phyloP scores from a whole-genome alignment of 192 early-diverging fungal species.

The Coemansia reversa region DNA sequence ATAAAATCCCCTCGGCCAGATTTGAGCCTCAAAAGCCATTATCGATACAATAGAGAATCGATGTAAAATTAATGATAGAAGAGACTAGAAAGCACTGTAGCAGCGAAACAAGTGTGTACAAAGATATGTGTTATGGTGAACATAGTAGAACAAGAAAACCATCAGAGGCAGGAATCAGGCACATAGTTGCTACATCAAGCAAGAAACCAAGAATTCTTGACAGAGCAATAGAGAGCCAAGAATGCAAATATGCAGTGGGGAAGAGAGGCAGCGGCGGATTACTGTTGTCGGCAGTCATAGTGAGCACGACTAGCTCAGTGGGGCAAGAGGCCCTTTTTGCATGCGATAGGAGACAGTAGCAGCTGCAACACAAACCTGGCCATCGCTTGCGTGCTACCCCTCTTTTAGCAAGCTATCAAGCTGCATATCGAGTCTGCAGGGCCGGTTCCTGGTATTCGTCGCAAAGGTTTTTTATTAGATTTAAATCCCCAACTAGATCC shows the following conservation, averaged over 20 bases:
- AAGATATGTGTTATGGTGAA: background rate
- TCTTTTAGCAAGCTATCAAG: background rate
- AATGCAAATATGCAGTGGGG: background rate
- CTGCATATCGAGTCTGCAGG: background rate
- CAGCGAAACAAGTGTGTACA: background rate
- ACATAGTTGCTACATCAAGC: background rate
- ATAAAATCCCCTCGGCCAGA: background rate
- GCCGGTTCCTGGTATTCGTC: background rate
- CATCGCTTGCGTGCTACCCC: background rate
- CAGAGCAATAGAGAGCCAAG: background rate
- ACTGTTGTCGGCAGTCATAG: background rate
- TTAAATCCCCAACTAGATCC: background rate
- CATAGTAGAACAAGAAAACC: background rate
- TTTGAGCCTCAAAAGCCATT: conserved; percentile 10
- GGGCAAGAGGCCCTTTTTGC: background rate
- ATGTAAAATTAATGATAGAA: background rate
- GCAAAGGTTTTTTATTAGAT: background rate
- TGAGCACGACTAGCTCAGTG: background rate
- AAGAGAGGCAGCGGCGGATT: background rate
- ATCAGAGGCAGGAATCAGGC: background rate
- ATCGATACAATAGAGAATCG: conserved; percentile 7
- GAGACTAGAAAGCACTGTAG: background rate
- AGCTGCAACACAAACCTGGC: background rate
- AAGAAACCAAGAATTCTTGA: background rate
- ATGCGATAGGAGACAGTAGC: background rate